Base-by-base conservation (phyloP, 495 filamentous ascomycete species). In the Hyaloscypha finlandica region DNA sequence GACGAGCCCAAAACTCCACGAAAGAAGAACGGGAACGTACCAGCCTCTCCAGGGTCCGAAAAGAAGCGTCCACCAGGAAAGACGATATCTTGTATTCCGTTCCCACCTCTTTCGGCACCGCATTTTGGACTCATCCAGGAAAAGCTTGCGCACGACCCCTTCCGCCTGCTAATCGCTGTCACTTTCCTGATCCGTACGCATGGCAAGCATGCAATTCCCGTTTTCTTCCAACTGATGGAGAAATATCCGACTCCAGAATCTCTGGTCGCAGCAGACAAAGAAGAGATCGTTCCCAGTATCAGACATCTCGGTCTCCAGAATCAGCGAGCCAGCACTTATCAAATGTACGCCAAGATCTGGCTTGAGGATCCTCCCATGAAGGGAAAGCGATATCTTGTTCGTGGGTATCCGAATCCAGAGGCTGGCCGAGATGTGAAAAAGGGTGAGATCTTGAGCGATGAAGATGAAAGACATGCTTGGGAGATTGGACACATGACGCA, bases 401-500 rank as follows among this genome's bases (percentile, higher is more conserved):
- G 85, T 30, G 84, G 92, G 66, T 97, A 98, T 70, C 90, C 91
- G 0, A 67, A 48, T 0, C 48, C 64, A 30, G 63, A 61, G 2
- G 42, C 60, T 30, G 88, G 85, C 8, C 77, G 74, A n/a, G 81
- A 87, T 62, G 77, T 91, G 31, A 80, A 77, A 31, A 70, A 68
- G 0, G 79, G 75, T 8, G 87, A 90, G 71, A 79, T 77, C 66
- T 32, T 75, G 8, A 42, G 72, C 31, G 75, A 75, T 29, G 74
- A 75, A n/a, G 70, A 72, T 55, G 65, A 76, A 14, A 59, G 70
- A 4, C 76, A 77, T 3, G 90, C 85, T 6, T 96, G 92, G 90
- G 94, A 98, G 70, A 88, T 97, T 65, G 94, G 89, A 0, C 91
- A 96, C 74, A 73, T 97, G 42, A 92, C 93, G 0, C 89, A 91